phyloP scores from a whole-genome alignment of 805 yeast species.

The Pichia gijzeniarum region DNA sequence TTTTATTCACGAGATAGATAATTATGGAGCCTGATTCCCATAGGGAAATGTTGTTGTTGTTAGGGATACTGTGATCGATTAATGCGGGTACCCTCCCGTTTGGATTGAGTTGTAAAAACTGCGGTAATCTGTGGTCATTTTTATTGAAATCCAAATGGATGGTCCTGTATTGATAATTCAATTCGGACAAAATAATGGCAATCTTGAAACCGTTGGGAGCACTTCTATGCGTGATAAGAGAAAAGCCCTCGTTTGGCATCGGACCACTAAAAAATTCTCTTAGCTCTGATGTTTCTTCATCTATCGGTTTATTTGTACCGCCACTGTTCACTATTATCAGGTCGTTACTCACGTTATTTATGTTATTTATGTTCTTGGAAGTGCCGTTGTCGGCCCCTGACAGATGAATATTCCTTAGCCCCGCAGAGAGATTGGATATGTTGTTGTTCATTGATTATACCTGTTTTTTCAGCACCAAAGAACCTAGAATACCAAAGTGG shows the following conservation, averaged over 20 bases:
- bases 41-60: constrained; percentile 58
- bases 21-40: constrained; percentile 97
- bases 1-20: constrained; percentile 69
- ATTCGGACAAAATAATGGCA: constrained; percentile 81
- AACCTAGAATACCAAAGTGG: too few species aligned
- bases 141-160: constrained; percentile 78
- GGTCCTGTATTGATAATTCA: constrained; percentile 72
- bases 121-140: constrained; percentile 92
- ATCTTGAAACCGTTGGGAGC: constrained; percentile 97
- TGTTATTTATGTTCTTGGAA: too few species aligned
- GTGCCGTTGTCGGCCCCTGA: constrained; percentile 6
- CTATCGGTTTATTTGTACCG: neutral
- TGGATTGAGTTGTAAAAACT: constrained; percentile 89
- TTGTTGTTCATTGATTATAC: constrained; percentile 10
- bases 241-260: constrained; percentile 75
- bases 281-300: constrained; percentile 40
- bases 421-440: constrained; percentile 37
- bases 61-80: constrained; percentile 65
- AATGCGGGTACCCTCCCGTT: constrained; percentile 94
- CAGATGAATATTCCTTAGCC: constrained; percentile 31
- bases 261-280: constrained; percentile 57
- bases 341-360: too few species aligned
- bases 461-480: too few species aligned
- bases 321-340: neutral
- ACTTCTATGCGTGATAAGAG: constrained; percentile 73